Evolutionary conservation across 2,329 filamentous ascomycete species (phyloP).

Genomic region (Verticillium tricorpus): DNA sequence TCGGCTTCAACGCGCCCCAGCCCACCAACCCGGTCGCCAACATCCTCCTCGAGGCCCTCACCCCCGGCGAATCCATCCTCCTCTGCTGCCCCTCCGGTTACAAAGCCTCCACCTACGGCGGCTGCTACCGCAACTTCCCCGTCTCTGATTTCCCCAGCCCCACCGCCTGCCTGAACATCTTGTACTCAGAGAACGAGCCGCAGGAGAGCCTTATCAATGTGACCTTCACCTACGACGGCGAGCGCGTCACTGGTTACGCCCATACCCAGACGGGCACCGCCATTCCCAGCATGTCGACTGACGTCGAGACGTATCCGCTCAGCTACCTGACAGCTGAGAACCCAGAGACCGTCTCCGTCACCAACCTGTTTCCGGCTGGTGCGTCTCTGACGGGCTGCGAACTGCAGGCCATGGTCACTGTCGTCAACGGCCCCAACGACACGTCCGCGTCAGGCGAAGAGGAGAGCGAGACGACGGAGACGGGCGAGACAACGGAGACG

Average conservation of each 20-base stretch:
- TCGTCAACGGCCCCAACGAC: background rate
- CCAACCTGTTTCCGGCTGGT: background rate
- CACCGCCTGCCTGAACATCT: background rate
- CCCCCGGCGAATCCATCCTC: background rate
- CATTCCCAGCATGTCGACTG: background rate
- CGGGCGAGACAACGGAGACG: background rate
- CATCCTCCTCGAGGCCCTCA: background rate
- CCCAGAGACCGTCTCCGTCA: background rate
- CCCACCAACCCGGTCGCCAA: background rate
- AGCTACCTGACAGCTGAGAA: background rate
- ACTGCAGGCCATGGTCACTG: background rate
- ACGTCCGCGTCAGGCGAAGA: background rate
- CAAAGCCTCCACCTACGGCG: background rate
- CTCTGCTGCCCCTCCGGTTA: background rate
- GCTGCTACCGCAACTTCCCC: background rate
- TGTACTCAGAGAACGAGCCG: background rate
- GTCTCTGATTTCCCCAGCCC: background rate
- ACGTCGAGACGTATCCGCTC: background rate
- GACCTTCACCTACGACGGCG: constrained; percentile 1
- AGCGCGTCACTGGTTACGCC: background rate
- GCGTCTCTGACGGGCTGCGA: background rate
- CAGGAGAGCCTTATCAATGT: background rate
- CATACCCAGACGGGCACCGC: background rate
- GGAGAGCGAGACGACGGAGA: background rate
- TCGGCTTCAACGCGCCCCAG: background rate